A percentile compares a stretch with the other conserved stretches of the same genome.
These are phyloP conservation scores for Phytophthora parvispora DNA, from an alignment of 352 stramenopile genomes.

Conservation along the genomic window DNA sequence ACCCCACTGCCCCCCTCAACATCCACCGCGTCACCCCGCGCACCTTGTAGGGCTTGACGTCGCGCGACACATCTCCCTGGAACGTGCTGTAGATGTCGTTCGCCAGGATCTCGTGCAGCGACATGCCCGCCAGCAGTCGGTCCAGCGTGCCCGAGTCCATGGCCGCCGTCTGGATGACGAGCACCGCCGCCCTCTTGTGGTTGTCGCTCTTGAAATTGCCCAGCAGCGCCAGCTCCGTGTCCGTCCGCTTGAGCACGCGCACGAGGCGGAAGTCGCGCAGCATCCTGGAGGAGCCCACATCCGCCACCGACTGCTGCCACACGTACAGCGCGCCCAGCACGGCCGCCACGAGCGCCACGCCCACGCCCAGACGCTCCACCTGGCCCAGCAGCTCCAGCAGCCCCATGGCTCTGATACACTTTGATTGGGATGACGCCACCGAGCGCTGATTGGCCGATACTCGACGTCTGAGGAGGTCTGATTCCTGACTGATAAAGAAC, in stretches of 20 bases:
- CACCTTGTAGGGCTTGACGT: conserved; percentile 83
- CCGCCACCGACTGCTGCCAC: conserved; percentile 31
- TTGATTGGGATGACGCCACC: conserved; percentile 26
- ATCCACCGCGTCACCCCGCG: not conserved
- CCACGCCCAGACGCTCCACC: conserved; percentile 33
- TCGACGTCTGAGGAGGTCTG: conserved; percentile 15
- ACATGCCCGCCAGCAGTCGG: conserved; percentile 60
- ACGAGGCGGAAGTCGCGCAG: conserved; percentile 69
- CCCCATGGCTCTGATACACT: conserved; percentile 10
- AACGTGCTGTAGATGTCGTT: conserved; percentile 92
- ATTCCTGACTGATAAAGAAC: not conserved
- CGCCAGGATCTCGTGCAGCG: conserved; percentile 71
- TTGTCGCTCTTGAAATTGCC: conserved; percentile 76
- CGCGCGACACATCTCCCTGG: conserved; percentile 70
- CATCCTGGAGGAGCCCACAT: conserved; percentile 41
- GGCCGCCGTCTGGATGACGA: conserved; percentile 73
- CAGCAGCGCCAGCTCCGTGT: conserved; percentile 74
- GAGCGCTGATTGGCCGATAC: conserved; percentile 24
- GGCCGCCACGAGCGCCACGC: conserved; percentile 31
- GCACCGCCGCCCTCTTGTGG: conserved; percentile 67
- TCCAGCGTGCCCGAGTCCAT: conserved; percentile 62
- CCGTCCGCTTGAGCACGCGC: conserved; percentile 73
- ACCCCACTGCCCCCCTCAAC: not conserved
- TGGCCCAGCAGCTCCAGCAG: conserved; percentile 28
- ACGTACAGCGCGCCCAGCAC: conserved; percentile 48